These are phyloP conservation scores for Nissolia schottii DNA, from an alignment of 306 rosid species.

Conservation along the genomic window DNA sequence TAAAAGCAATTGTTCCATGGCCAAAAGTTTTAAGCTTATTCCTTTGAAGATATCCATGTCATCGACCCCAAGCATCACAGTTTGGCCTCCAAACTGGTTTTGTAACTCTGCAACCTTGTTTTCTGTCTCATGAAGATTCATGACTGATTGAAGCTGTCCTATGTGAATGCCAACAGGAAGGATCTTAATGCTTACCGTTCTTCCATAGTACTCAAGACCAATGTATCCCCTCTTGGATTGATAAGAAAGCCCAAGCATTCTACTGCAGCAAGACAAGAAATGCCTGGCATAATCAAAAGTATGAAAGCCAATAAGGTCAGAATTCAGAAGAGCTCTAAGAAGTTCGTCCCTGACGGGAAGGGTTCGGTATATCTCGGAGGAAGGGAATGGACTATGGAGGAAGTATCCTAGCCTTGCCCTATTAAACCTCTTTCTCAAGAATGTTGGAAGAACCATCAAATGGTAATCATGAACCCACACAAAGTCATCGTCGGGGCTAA, in stretches of 20 bases:
- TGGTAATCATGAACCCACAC: constrained; percentile 96
- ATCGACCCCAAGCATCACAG: constrained; percentile 76
- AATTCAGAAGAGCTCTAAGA: constrained; percentile 75
- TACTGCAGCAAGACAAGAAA: constrained; percentile 83
- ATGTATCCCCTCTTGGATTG: constrained; percentile 90
- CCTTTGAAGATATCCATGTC: constrained; percentile 69
- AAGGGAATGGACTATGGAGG: constrained; percentile 43
- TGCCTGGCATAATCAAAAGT: constrained; percentile 93
- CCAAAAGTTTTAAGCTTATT: constrained; percentile 82
- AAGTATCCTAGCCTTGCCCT: constrained; percentile 42
- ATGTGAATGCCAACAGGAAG: constrained; percentile 84
- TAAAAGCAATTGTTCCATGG: constrained; percentile 75
- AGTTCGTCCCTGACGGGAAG: constrained; percentile 90
- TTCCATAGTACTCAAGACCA: constrained; percentile 87
- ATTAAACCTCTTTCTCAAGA: constrained; percentile 55
- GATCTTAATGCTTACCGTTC: constrained; percentile 56
- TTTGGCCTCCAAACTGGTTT: constrained; percentile 54
- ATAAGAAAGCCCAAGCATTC: constrained; percentile 83
- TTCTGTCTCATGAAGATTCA: constrained; percentile 64
- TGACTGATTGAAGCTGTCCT: constrained; percentile 62
- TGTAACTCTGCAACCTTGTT: constrained; percentile 60
- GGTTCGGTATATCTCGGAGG: constrained; percentile 61
- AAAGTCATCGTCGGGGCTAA: constrained; percentile 48
- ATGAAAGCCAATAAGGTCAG: constrained; percentile 87
- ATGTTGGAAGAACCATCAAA: constrained; percentile 90